phyloP scores from a whole-genome alignment of 176 grass and related monocot genomes.

The Zea mays region DNA sequence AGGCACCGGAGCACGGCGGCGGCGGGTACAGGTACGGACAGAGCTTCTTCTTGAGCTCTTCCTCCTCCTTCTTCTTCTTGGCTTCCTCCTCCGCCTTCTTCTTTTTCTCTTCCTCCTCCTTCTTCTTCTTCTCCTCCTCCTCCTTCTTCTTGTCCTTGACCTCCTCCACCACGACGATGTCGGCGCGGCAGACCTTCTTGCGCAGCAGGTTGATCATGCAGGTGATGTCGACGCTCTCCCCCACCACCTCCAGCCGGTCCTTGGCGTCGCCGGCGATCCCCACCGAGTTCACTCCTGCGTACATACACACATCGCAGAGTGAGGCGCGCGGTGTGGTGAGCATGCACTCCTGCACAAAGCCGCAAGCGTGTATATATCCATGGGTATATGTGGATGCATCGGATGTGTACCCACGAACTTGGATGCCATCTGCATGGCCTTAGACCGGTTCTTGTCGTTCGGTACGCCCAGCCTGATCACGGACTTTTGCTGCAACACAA shows the following conservation, averaged over 20 bases:
- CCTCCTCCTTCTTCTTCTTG: neutral
- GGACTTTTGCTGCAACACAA: conserved; percentile 43
- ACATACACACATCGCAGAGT: too few species aligned
- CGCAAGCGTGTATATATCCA: too few species aligned
- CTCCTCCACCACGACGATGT: conserved; percentile 55
- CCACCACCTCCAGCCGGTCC: conserved; percentile 57
- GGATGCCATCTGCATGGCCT: conserved; percentile 47
- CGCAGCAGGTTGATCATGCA: conserved; percentile 37
- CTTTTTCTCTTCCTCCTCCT: neutral
- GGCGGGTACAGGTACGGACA: too few species aligned
- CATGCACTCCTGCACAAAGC: too few species aligned
- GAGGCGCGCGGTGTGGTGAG: too few species aligned
- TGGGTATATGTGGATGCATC: too few species aligned
- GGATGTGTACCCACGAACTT: conserved; percentile 31
- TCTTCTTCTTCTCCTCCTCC: neutral
- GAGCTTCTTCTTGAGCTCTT: too few species aligned
- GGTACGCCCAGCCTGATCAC: conserved; percentile 46
- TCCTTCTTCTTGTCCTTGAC: conserved; percentile 38
- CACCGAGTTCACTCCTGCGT: conserved; percentile 48
- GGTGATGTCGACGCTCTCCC: conserved; percentile 41
- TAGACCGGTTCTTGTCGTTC: conserved; percentile 30
- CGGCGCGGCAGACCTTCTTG: conserved; percentile 55
- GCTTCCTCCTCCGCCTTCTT: neutral
- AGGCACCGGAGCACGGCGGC: too few species aligned
- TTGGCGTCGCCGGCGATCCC: conserved; percentile 44